phyloP scores from a whole-genome alignment of 1,139 yeast species.

The Sugiyamaella castrensis region DNA sequence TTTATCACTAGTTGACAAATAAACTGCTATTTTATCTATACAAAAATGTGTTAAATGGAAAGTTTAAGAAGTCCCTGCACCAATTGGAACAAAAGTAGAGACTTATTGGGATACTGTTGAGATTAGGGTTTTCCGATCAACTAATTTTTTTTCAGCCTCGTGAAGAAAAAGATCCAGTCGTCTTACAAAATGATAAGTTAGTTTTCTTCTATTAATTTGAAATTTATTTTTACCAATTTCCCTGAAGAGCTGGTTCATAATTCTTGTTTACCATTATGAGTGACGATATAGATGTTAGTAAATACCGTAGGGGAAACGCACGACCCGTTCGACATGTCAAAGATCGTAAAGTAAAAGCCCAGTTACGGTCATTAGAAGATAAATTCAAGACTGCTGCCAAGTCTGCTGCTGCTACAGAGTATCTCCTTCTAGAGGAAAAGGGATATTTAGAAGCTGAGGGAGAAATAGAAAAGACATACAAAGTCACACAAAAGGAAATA shows the following conservation, averaged over 20 bases:
- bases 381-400: conserved; percentile 74
- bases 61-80: too few species aligned
- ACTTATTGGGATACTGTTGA: not conserved
- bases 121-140: not conserved
- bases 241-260: too few species aligned
- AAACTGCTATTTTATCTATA: too few species aligned
- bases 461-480: conserved; percentile 83
- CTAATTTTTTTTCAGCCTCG: not conserved
- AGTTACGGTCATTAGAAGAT: conserved; percentile 43
- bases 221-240: too few species aligned
- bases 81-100: not conserved
- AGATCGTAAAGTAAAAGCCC: conserved; percentile 7
- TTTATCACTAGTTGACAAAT: too few species aligned
- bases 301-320: conserved; percentile 15
- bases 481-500: conserved; percentile 79
- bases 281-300: conserved; percentile 10
- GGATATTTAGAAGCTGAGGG: conserved; percentile 91
- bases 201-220: too few species aligned
- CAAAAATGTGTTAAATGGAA: too few species aligned
- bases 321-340: conserved; percentile 11
- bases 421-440: conserved; percentile 74
- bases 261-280: conserved; percentile 1
- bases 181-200: too few species aligned
- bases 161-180: not conserved
- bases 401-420: conserved; percentile 83